Base-by-base conservation (phyloP, 306 rosid genomes). In the Dryas octopetala region DNA sequence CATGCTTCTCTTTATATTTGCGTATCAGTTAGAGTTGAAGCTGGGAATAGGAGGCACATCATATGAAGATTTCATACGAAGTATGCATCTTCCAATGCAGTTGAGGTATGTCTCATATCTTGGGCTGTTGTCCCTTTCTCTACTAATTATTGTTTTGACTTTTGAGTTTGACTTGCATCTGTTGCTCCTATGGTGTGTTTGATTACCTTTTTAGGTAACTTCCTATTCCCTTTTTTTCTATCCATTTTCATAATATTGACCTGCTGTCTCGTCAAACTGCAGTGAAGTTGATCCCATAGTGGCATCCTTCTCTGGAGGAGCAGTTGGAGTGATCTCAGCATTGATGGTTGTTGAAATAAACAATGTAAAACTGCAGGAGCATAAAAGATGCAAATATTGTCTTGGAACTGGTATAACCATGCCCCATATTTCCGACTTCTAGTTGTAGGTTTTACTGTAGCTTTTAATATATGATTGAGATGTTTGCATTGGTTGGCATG, bases 241-340 rank as follows among this genome's bases (percentile, higher is more conserved):
- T 32, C 11, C 51, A 65, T 19, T 79, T 38, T 74, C 48, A n/a
- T 49, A 32, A 50, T 77, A 28, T 73, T 70, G 52, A 84, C 48
- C 43, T 46, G 43, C 28, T 48, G 65, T 41, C 7, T 11, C 77
- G 74, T 83, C 62, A 47, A 74, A 76, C 46, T 87, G 62, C 89
- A 95, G 98, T 88, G 90, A 95, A 82, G 98, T 95, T 78, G 98
- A 95, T 86, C 98, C 98, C 70, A 91, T 95, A 32, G 98, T 95
- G 53, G 98, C 98, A 62, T 95, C 98, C 38, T 95, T 95, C 86
- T 95, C 97, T 13, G 98, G 98, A 76, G 98, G 98, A 78, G 97
- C 98, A 58, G 98, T 91, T 52, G 98, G 98, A 46, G 98, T 95
- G 68, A 90, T 95, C 72, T 95, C 98, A 3, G 96, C 98, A 65